Percentiles rank a stretch among this genome's conserved stretches.
phyloP scores from a whole-genome alignment of 805 yeast genomes.

The Candida sithepensis region DNA sequence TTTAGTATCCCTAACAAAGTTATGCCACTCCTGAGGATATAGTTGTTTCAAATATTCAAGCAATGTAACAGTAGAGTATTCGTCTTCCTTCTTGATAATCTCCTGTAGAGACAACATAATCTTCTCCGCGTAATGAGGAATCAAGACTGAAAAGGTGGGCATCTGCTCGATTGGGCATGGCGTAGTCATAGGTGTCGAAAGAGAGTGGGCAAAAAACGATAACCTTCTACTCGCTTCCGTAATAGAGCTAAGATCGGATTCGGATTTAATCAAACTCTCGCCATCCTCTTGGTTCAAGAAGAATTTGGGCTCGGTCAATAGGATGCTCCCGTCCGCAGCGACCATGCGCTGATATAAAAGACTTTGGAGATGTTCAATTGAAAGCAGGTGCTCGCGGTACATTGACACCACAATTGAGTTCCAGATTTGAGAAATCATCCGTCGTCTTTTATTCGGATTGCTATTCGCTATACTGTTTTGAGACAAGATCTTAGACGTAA shows the following conservation, averaged over 20 bases:
- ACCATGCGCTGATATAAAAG: constrained; percentile 52
- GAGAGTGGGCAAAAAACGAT: constrained; percentile 85
- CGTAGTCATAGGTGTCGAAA: constrained; percentile 81
- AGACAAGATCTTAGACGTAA: constrained; percentile 63
- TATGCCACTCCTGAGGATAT: constrained; percentile 55
- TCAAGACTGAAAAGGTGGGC: constrained; percentile 80
- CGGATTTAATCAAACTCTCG: constrained; percentile 35
- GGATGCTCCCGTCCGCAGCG: constrained; percentile 36
- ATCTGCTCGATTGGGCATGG: constrained; percentile 61
- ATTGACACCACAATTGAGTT: constrained; percentile 78
- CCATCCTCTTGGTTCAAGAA: constrained; percentile 83
- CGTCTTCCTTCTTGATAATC: constrained; percentile 70
- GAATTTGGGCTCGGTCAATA: constrained; percentile 67
- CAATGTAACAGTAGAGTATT: constrained; percentile 51
- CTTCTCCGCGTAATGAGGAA: constrained; percentile 86
- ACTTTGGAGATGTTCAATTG: constrained; percentile 67
- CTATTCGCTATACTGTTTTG: constrained; percentile 34
- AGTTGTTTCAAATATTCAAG: constrained; percentile 54
- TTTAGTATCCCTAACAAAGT: constrained; percentile 55
- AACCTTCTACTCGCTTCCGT: constrained; percentile 76
- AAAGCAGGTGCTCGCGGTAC: constrained; percentile 76
- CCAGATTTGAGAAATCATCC: constrained; percentile 71
- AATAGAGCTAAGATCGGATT: constrained; percentile 52
- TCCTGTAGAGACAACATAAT: constrained; percentile 73
- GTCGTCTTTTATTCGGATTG: constrained; percentile 40